Evolutionary conservation across 1,284 basidiomycete species (phyloP).

Genomic region (Pseudozyma flocculosa): DNA sequence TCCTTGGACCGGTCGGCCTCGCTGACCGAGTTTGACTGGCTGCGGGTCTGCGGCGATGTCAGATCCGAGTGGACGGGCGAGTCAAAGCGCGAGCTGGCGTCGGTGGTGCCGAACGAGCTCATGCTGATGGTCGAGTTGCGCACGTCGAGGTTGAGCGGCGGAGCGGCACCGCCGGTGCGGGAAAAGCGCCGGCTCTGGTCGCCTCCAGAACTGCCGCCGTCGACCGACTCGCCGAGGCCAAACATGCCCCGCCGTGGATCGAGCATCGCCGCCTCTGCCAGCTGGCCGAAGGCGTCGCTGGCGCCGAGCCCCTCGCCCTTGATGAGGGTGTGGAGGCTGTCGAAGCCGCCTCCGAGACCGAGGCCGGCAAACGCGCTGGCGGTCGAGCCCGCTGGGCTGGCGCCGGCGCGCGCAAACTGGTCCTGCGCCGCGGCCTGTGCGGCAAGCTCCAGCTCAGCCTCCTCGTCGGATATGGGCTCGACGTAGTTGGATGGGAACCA

Average conservation of each 20-base stretch:
- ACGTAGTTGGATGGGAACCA: slow-evolving; percentile 99
- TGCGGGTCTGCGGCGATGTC: too few relatives aligned
- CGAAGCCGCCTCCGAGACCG: slow-evolving; percentile 37
- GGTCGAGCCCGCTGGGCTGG: slow-evolving; percentile 5
- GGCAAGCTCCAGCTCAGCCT: slow-evolving; percentile 58
- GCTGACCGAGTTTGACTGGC: too few relatives aligned
- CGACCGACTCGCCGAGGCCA: not conserved
- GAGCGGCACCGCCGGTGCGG: too few relatives aligned
- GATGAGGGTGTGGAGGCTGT: slow-evolving; percentile 34
- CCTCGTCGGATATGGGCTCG: slow-evolving; percentile 72
- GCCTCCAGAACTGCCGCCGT: too few relatives aligned
- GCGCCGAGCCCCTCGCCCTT: slow-evolving; percentile 26
- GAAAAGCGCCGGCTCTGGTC: too few relatives aligned
- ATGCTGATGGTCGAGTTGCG: too few relatives aligned
- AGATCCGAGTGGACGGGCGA: too few relatives aligned
- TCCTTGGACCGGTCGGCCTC: too few relatives aligned
- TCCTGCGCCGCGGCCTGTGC: slow-evolving; percentile 21
- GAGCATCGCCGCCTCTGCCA: slow-evolving; percentile 45
- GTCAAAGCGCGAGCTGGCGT: too few relatives aligned
- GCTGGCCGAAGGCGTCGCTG: slow-evolving; percentile 46
- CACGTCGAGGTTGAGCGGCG: too few relatives aligned
- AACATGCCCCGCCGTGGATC: slow-evolving; percentile 19
- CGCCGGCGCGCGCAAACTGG: slow-evolving; percentile 7
- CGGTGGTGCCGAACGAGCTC: too few relatives aligned
- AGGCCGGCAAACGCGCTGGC: slow-evolving; percentile 25